phyloP scores from a whole-genome alignment of 2,329 filamentous ascomycete genomes.

The Trichoderma citrinoviride region DNA sequence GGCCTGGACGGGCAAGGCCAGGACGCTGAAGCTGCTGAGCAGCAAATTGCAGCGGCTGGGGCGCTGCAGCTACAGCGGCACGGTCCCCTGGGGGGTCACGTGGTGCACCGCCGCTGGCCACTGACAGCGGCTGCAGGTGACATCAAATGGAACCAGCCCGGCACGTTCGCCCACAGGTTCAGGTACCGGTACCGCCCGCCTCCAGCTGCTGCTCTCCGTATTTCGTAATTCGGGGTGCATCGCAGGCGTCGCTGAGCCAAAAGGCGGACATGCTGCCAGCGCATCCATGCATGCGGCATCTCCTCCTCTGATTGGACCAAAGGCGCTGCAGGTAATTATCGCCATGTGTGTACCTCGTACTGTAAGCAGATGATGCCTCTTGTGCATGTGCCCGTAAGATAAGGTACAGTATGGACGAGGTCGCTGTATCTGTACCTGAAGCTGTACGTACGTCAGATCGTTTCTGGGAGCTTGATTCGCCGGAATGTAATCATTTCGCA shows the following conservation, averaged over 20 bases:
- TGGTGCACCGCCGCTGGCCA: not conserved
- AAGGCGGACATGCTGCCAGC: constrained; percentile 8
- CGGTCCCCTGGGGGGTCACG: constrained; percentile 6
- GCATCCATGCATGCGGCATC: constrained; percentile 11
- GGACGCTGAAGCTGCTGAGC: not conserved
- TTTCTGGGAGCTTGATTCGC: not conserved
- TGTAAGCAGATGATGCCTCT: not conserved
- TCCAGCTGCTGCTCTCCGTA: not conserved
- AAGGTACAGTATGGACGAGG: not conserved
- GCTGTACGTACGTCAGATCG: not conserved
- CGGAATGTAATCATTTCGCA: not conserved
- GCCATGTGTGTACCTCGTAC: not conserved
- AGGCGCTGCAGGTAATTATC: constrained; percentile 11
- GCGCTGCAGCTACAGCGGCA: constrained; percentile 12
- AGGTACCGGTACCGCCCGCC: not conserved
- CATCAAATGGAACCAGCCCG: too few relatives aligned
- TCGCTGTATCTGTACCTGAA: not conserved
- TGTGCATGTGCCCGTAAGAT: not conserved
- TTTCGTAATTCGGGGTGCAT: constrained; percentile 1
- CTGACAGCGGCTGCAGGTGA: constrained; percentile 10
- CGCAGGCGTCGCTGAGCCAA: not conserved
- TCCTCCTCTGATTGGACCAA: constrained; percentile 1
- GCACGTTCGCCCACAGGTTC: not conserved
- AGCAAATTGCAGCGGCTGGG: constrained; percentile 2
- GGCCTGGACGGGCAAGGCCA: too few relatives aligned